Conservation (phyloP, 2,329 filamentous ascomycete genomes). For the Aspergillus versicolor region DNA sequence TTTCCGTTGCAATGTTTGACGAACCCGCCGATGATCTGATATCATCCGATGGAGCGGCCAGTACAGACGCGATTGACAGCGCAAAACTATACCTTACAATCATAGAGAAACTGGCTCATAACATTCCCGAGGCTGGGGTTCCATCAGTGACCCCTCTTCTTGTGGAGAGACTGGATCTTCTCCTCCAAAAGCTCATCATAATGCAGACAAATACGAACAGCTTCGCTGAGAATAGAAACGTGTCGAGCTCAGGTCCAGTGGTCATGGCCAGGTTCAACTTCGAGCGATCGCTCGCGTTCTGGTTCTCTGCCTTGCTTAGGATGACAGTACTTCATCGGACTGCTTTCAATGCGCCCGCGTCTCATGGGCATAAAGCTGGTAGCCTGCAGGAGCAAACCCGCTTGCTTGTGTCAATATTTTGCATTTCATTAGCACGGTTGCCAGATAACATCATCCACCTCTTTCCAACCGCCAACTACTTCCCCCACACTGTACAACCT, state of each 20-base stretch:
- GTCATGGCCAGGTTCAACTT: conserved; percentile 23
- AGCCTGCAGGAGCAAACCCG: conserved; percentile 36
- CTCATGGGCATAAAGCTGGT: conserved; percentile 24
- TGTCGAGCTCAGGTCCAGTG: conserved; percentile 12
- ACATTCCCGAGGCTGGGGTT: conserved; percentile 35
- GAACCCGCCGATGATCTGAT: conserved; percentile 15
- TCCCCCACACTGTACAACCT: conserved; percentile 23
- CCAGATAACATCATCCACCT: conserved; percentile 32
- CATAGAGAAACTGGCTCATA: conserved; percentile 39
- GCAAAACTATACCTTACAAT: conserved; percentile 40
- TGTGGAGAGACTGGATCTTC: conserved; percentile 41
- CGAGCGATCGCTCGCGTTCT: conserved; percentile 36
- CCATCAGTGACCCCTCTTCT: conserved; percentile 32
- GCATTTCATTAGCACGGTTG: conserved; percentile 39
- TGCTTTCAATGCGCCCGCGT: conserved; percentile 28
- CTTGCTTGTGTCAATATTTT: conserved; percentile 40
- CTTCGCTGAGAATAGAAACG: conserved; percentile 17
- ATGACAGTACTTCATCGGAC: conserved; percentile 42
- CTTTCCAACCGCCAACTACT: conserved; percentile 31
- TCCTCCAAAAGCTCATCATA: conserved; percentile 38
- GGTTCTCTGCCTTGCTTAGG: conserved; percentile 42
- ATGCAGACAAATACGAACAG: conserved; percentile 27
- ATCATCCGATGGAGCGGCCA: conserved; percentile 8
- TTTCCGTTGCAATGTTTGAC: conserved; percentile 36
- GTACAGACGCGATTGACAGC: conserved; percentile 26